phyloP scores from a whole-genome alignment of 129 eudicot species.

The Escallonia herrerae region DNA sequence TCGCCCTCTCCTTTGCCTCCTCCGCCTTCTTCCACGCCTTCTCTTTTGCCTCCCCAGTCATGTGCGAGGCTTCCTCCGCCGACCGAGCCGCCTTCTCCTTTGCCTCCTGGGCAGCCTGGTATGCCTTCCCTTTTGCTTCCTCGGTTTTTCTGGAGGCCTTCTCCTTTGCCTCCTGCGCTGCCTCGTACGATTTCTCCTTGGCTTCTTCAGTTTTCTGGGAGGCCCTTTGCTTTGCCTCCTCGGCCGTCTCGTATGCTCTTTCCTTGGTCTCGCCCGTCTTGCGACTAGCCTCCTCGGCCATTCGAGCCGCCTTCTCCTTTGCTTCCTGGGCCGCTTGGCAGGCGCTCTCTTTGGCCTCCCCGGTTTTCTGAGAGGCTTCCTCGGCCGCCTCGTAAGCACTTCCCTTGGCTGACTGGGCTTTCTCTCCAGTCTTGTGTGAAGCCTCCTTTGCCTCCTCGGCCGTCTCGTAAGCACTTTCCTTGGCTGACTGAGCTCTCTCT shows the following conservation, averaged over 20 bases:
- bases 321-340: neutral
- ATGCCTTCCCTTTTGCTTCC: slow-evolving; percentile 1
- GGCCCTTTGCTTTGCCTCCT: slow-evolving; percentile 8
- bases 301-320: slow-evolving; percentile 5
- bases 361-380: slow-evolving; percentile 5
- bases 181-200: neutral
- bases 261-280: slow-evolving; percentile 4
- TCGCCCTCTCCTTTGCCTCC: slow-evolving; percentile 18
- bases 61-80: slow-evolving; percentile 10
- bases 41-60: neutral
- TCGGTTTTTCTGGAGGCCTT: neutral
- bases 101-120: neutral
- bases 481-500: slow-evolving; percentile 19
- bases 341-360: neutral
- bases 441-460: neutral
- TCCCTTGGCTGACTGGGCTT: slow-evolving; percentile 4
- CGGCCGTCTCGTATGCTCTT: slow-evolving; percentile 7
- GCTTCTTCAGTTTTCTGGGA: slow-evolving; percentile 4
- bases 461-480: slow-evolving; percentile 11
- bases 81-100: slow-evolving; percentile 7
- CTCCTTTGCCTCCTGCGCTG: slow-evolving; percentile 7
- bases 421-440: neutral
- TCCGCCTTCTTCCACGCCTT: neutral
- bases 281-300: neutral
- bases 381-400: slow-evolving; percentile 1